Percentiles rank a stretch among this genome's conserved stretches.
phyloP scores from a whole-genome alignment of 2,329 filamentous ascomycete species.

The Leptodontidium sp. region DNA sequence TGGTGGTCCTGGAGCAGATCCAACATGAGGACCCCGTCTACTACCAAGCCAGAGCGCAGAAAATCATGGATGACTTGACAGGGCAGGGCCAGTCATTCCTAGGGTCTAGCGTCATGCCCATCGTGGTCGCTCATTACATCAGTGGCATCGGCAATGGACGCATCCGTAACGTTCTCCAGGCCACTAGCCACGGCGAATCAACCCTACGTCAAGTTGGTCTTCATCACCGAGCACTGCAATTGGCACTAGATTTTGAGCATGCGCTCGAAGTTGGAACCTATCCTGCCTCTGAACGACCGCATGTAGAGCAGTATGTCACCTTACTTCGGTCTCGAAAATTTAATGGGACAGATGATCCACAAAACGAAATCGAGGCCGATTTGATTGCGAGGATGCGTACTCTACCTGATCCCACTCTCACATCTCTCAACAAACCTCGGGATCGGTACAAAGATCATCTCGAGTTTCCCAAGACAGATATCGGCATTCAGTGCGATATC shows the following conservation, averaged over 20 bases:
- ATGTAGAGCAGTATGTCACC: slow-evolving; percentile 58
- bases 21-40: slow-evolving; percentile 59
- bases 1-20: slow-evolving; percentile 61
- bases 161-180: slow-evolving; percentile 54
- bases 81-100: slow-evolving; percentile 30
- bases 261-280: slow-evolving; percentile 60
- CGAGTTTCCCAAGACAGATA: slow-evolving; percentile 79
- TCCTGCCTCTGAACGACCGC: slow-evolving; percentile 46
- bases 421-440: slow-evolving; percentile 57
- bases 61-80: slow-evolving; percentile 50
- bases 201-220: slow-evolving; percentile 50
- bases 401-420: slow-evolving; percentile 52
- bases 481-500: slow-evolving; percentile 90
- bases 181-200: slow-evolving; percentile 29
- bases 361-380: slow-evolving; percentile 22
- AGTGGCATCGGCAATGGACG: slow-evolving; percentile 58
- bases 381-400: slow-evolving; percentile 42
- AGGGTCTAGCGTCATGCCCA: slow-evolving; percentile 38
- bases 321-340: slow-evolving; percentile 52
- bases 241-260: slow-evolving; percentile 63
- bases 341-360: slow-evolving; percentile 44
- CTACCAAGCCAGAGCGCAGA: slow-evolving; percentile 58
- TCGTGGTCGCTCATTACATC: slow-evolving; percentile 57
- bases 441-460: slow-evolving; percentile 67
- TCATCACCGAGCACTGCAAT: slow-evolving; percentile 62